Evolutionary conservation across 2,329 filamentous ascomycete species (phyloP), one percentile per base, ranked within the genome.

Genomic region (Akanthomyces muscarius): DNA sequence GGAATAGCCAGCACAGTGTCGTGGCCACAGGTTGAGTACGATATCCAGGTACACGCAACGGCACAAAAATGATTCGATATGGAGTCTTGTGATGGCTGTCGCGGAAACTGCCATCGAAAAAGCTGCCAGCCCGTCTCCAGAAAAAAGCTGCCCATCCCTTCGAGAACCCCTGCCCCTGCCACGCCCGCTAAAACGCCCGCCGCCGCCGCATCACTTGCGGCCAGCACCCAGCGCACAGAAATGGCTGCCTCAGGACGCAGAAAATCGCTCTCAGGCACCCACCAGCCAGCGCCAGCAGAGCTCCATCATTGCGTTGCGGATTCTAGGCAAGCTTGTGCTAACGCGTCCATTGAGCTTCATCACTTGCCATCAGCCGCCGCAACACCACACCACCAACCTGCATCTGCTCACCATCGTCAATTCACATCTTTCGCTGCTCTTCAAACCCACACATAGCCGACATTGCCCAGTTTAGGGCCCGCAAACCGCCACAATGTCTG

Each of bases 291-390:
- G 45, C 44, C 53, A 51, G 38, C 61, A 45, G 45, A 57, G 44
- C 61, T 56, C 61, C 50, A 60, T 42, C 55, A 63, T 66, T 62
- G 60, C 57, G 64, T 55, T 64, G 60, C 62, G 66, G 69, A 70
- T 73, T 79, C 77, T 69, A 80, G 78, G 78, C 78, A 80, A 80
- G 78, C 77, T 79, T 68, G 72, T 74, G 76, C 77, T 77, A 76
- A 80, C 78, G 77, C 78, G 77, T 79, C 61, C 61, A 53, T 58
- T 53, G 54, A 63, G 53, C 45, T 45, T 58, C 47, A 63, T 53
- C 53, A 63, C 47, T 58, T 50, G 30, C 54, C 36, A 58, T 51
- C 47, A 25, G 48, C 61, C 28, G 45, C 47, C 47, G 42, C 48
- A 58, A 57, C 61, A 57, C 61, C 41, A 30, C 53, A 63, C 13